A percentile compares a stretch with the other conserved stretches of the same genome.
These are phyloP conservation scores for Pholiota microspora DNA, from an alignment of 768 basidiomycete genomes.

Conservation along the genomic window DNA sequence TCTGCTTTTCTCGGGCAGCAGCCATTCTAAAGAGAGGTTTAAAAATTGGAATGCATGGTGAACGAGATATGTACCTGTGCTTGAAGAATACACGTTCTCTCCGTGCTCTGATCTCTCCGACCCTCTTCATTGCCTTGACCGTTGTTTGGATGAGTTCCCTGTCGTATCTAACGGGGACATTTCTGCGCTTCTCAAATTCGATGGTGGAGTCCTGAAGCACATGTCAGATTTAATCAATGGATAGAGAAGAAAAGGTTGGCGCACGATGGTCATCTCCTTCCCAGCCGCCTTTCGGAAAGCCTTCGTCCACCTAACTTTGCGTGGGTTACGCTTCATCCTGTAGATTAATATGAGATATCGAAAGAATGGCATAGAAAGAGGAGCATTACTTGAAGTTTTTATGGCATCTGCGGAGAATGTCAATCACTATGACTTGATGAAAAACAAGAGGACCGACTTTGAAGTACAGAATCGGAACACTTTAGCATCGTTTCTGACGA, in stretches of 20 bases:
- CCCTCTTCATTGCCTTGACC: slow-evolving; percentile 92
- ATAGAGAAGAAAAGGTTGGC: neutral
- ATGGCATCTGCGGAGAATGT: slow-evolving; percentile 67
- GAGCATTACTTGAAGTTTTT: slow-evolving; percentile 94
- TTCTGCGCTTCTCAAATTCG: slow-evolving; percentile 98
- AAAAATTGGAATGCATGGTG: slow-evolving; percentile 11
- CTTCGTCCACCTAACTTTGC: slow-evolving; percentile 99
- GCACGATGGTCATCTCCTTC: slow-evolving; percentile 98
- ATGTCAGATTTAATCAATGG: neutral
- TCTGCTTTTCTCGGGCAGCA: slow-evolving; percentile 74
- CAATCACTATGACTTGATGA: neutral
- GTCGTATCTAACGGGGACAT: slow-evolving; percentile 96
- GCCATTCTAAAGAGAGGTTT: slow-evolving; percentile 79
- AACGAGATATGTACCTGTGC: slow-evolving; percentile 56
- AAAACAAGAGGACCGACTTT: slow-evolving; percentile 58
- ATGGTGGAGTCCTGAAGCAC: slow-evolving; percentile 86
- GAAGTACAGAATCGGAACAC: slow-evolving; percentile 97
- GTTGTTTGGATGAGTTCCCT: slow-evolving; percentile 91
- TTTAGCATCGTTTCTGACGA: slow-evolving; percentile 98
- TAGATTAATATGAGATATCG: slow-evolving; percentile 4
- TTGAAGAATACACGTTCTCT: slow-evolving; percentile 97
- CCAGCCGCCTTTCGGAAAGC: slow-evolving; percentile 98
- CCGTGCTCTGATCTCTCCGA: slow-evolving; percentile 87
- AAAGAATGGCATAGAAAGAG: neutral
- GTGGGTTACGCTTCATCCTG: slow-evolving; percentile 99